Conservation (phyloP, 2,329 filamentous ascomycete species). For the Diaporthe sp. region DNA sequence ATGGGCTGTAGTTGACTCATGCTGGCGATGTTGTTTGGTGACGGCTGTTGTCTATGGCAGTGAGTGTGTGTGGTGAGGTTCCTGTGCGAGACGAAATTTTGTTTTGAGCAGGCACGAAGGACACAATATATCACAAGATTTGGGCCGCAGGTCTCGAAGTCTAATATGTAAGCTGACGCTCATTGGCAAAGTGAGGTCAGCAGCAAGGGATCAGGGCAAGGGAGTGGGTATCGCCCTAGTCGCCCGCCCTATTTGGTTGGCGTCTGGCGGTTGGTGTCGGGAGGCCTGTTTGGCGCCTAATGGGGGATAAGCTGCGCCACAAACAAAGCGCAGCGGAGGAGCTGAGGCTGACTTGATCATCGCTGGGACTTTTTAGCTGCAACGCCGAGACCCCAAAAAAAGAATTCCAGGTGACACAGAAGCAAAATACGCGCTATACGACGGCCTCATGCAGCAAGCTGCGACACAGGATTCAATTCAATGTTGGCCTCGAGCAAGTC, state of each 20-base stretch:
- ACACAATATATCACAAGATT: not conserved
- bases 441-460: not conserved
- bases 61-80: no score
- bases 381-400: not conserved
- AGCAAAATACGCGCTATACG: not conserved
- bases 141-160: not conserved
- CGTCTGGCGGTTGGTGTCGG: not conserved
- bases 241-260: not conserved
- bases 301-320: not conserved
- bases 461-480: no score
- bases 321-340: not conserved
- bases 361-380: not conserved
- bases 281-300: not conserved
- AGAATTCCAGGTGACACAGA: not conserved
- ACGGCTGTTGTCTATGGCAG: not conserved
- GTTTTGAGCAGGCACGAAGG: not conserved
- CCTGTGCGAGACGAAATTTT: not conserved
- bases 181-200: not conserved
- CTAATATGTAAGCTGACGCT: not conserved
- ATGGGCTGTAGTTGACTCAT: constrained; percentile 16
- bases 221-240: not conserved
- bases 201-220: not conserved
- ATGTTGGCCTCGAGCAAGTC: not conserved
- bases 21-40: not conserved
- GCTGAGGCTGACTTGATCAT: not conserved